Conservation (phyloP, 345 rosid genomes). For the Litchi chinensis region DNA sequence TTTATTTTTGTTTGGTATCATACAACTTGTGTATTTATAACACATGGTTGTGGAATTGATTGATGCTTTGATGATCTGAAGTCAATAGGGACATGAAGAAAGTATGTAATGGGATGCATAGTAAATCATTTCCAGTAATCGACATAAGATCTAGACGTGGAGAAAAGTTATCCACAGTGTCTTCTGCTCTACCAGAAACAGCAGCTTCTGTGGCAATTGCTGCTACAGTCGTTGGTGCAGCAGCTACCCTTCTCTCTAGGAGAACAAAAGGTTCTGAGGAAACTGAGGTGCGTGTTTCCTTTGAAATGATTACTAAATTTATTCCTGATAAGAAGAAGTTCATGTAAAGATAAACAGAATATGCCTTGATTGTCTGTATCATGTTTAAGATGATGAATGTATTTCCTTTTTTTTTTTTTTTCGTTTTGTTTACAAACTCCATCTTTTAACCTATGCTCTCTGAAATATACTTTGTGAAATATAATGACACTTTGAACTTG, state of each 20-base stretch:
- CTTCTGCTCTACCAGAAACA: slow-evolving; percentile 67
- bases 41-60: slow-evolving; percentile 1
- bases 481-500: background rate
- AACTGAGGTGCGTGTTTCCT: slow-evolving; percentile 48
- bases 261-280: slow-evolving; percentile 56
- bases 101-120: slow-evolving; percentile 15
- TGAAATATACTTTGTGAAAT: background rate
- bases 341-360: background rate
- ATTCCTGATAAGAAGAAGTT: background rate
- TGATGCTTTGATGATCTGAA: slow-evolving; percentile 28
- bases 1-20: background rate
- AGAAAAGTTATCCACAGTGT: slow-evolving; percentile 31
- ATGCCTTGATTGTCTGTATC: background rate
- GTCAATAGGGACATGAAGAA: slow-evolving; percentile 33
- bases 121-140: slow-evolving; percentile 23
- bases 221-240: slow-evolving; percentile 83
- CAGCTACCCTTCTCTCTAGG: slow-evolving; percentile 70
- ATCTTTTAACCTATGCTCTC: background rate
- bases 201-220: slow-evolving; percentile 83
- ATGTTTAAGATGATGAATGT: no score
- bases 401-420: no score
- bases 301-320: background rate
- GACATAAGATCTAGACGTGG: slow-evolving; percentile 29
- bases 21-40: background rate
- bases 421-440: no score